These are phyloP conservation scores for Cytospora mali DNA, from an alignment of 2,329 filamentous ascomycete species.

Conservation along the genomic window DNA sequence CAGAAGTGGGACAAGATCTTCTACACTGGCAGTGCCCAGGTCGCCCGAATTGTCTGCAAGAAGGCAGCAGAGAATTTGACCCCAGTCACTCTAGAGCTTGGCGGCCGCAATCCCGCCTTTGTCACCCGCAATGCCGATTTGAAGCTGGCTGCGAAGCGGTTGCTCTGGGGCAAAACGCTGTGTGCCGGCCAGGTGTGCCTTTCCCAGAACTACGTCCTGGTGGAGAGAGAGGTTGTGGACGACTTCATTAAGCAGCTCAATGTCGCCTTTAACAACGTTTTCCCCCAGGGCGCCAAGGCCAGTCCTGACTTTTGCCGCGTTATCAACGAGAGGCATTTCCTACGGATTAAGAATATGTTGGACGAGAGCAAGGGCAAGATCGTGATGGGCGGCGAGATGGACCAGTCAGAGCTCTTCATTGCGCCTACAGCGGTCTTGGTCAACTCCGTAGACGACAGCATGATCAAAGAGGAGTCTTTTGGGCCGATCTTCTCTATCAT, in stretches of 20 bases:
- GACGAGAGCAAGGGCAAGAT: constrained; percentile 82
- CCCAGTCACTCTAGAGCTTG: constrained; percentile 85
- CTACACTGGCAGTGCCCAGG: constrained; percentile 80
- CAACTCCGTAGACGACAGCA: constrained; percentile 70
- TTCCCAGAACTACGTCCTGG: constrained; percentile 87
- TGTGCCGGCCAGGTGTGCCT: constrained; percentile 93
- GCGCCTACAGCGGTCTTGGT: constrained; percentile 92
- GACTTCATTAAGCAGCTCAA: constrained; percentile 76
- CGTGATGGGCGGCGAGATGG: constrained; percentile 80
- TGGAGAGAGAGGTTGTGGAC: constrained; percentile 73
- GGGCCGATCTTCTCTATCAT: constrained; percentile 89
- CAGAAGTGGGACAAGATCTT: constrained; percentile 98
- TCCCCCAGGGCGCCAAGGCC: constrained; percentile 77
- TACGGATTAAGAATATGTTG: constrained; percentile 87
- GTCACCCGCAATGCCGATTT: constrained; percentile 82
- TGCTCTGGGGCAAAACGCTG: constrained; percentile 86
- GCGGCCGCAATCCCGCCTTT: constrained; percentile 89
- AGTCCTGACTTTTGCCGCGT: constrained; percentile 80
- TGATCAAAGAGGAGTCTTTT: constrained; percentile 85
- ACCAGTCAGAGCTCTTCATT: constrained; percentile 80
- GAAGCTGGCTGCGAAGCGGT: constrained; percentile 75
- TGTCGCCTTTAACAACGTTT: constrained; percentile 73
- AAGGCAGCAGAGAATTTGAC: constrained; percentile 90
- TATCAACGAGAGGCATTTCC: constrained; percentile 77
- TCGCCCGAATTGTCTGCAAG: constrained; percentile 85